A percentile compares a stretch with the other conserved stretches of the same genome.
These are phyloP conservation scores for Ganoderma boninense DNA, from an alignment of 1,284 basidiomycete species.

Conservation along the genomic window DNA sequence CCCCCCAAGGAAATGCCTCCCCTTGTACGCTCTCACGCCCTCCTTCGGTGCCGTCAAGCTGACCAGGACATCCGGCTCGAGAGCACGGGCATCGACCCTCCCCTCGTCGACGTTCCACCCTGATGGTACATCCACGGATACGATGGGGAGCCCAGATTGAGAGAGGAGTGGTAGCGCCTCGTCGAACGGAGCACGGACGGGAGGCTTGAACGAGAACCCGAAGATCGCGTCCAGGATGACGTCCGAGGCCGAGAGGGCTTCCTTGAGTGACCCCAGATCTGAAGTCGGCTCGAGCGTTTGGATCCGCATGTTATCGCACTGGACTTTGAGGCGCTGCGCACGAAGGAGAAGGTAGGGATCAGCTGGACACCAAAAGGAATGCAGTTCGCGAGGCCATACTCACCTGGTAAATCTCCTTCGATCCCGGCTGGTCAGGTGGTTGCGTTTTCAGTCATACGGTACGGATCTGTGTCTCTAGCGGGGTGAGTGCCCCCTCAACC, in stretches of 20 bases:
- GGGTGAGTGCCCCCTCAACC: constrained; percentile 16
- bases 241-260: constrained; percentile 72
- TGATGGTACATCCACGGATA: constrained; percentile 95
- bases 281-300: constrained; percentile 64
- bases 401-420: constrained; percentile 90
- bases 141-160: constrained; percentile 74
- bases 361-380: not conserved
- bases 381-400: not conserved
- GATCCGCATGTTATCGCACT: constrained; percentile 91
- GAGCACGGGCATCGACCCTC: constrained; percentile 58
- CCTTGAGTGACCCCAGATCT: constrained; percentile 57
- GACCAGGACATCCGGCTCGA: constrained; percentile 84
- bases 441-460: not conserved
- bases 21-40: constrained; percentile 80
- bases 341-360: not conserved
- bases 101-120: constrained; percentile 95
- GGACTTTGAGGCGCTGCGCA: constrained; percentile 77
- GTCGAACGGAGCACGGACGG: constrained; percentile 90
- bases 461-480: not conserved
- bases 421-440: constrained; percentile 67
- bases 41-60: constrained; percentile 95
- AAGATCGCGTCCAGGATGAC: constrained; percentile 96
- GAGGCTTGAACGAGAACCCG: constrained; percentile 95
- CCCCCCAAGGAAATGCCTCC: constrained; percentile 92
- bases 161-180: constrained; percentile 74